A percentile compares a stretch with the other conserved stretches of the same genome.
These are phyloP conservation scores for Pugionium dolabratum DNA, from an alignment of 345 rosid species.

Conservation along the genomic window DNA sequence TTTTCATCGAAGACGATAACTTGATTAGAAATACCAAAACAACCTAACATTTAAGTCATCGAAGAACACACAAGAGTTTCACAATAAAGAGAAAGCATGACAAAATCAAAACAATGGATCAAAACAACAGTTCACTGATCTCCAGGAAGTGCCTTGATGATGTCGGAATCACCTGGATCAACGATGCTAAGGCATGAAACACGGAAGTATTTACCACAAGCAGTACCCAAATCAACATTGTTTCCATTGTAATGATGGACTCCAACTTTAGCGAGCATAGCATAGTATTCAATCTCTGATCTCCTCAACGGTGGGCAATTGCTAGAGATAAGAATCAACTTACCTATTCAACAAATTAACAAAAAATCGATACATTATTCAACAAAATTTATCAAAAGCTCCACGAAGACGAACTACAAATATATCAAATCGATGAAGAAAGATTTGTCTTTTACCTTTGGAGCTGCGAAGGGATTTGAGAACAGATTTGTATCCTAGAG, in stretches of 20 bases:
- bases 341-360: conserved; percentile 38
- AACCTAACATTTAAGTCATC: conserved; percentile 18
- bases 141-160: conserved; percentile 67
- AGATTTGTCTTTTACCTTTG: conserved; percentile 46
- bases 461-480: conserved; percentile 68
- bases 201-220: conserved; percentile 78
- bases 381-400: neutral
- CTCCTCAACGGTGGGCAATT: conserved; percentile 76
- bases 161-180: conserved; percentile 78
- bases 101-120: conserved; percentile 11
- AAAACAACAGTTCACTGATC: conserved; percentile 32
- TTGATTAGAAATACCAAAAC: neutral
- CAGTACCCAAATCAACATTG: conserved; percentile 77
- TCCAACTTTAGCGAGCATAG: conserved; percentile 42
- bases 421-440: neutral
- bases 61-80: conserved; percentile 13
- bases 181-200: conserved; percentile 76
- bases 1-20: neutral
- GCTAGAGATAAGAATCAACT: conserved; percentile 58
- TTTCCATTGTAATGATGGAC: conserved; percentile 49
- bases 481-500: conserved; percentile 72
- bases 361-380: neutral
- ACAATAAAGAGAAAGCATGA: conserved; percentile 9
- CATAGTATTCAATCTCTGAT: conserved; percentile 72
- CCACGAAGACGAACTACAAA: neutral